A percentile compares a stretch with the other conserved stretches of the same genome.
phyloP scores from a whole-genome alignment of 1,284 basidiomycete species.

The Moesziomyces antarcticus region DNA sequence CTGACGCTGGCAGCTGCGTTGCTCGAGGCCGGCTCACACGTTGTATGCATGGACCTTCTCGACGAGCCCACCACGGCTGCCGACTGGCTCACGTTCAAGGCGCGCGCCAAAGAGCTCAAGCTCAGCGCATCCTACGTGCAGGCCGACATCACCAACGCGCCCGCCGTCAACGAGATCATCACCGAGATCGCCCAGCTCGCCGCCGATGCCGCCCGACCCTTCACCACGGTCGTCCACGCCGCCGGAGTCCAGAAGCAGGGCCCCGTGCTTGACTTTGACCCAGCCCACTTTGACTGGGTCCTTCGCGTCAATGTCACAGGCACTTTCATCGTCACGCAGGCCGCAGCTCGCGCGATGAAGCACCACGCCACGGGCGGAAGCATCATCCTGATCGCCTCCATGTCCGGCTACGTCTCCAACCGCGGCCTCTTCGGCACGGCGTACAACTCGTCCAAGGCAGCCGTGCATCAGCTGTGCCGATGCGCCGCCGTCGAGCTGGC shows the following conservation, averaged over 20 bases:
- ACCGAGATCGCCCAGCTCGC: slow-evolving; percentile 51
- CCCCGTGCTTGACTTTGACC: slow-evolving; percentile 77
- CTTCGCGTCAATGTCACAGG: slow-evolving; percentile 78
- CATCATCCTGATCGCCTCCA: slow-evolving; percentile 83
- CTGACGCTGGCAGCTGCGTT: slow-evolving; percentile 81
- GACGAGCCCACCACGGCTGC: slow-evolving; percentile 72
- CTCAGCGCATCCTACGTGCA: slow-evolving; percentile 72
- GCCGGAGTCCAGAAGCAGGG: slow-evolving; percentile 77
- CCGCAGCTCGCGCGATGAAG: slow-evolving; percentile 78
- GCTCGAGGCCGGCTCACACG: slow-evolving; percentile 79
- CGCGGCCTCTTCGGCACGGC: slow-evolving; percentile 75
- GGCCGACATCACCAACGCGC: slow-evolving; percentile 72
- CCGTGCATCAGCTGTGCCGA: slow-evolving; percentile 80
- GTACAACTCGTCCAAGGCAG: slow-evolving; percentile 84
- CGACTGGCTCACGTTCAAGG: slow-evolving; percentile 71
- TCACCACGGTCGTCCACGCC: slow-evolving; percentile 80
- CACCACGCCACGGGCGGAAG: slow-evolving; percentile 78
- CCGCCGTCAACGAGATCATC: slow-evolving; percentile 58
- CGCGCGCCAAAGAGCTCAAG: slow-evolving; percentile 71
- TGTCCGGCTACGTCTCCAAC: slow-evolving; percentile 85
- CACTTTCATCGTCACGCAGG: slow-evolving; percentile 80
- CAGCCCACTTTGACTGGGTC: slow-evolving; percentile 77
- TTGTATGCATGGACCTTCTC: slow-evolving; percentile 81
- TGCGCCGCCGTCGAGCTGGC: slow-evolving; percentile 86
- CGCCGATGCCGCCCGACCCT: slow-evolving; percentile 68